These are phyloP conservation scores for Naegleria gruberi DNA, from an alignment of 208 protist species.

Conservation along the genomic window DNA sequence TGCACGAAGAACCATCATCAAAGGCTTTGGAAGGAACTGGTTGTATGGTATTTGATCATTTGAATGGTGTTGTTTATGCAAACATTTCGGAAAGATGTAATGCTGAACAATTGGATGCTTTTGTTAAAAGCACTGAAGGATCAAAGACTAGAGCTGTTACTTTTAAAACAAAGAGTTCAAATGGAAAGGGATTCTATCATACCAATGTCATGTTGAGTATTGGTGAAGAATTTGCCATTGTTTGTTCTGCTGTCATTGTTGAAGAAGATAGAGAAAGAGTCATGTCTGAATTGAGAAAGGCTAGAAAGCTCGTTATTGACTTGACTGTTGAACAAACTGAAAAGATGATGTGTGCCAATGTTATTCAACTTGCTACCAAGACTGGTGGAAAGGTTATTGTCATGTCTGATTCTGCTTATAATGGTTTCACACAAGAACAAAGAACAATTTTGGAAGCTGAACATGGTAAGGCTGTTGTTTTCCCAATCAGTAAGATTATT, in stretches of 20 bases:
- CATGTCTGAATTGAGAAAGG: background rate
- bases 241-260: constrained; percentile 10
- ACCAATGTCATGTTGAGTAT: constrained; percentile 27
- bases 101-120: background rate
- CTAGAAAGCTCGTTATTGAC: constrained; percentile 9
- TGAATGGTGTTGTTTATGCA: constrained; percentile 7
- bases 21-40: constrained; percentile 20
- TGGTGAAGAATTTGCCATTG: constrained; percentile 11
- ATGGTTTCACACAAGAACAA: constrained; percentile 18
- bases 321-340: constrained; percentile 12
- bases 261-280: background rate
- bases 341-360: constrained; percentile 21
- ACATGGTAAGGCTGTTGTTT: background rate
- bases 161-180: background rate
- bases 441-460: background rate
- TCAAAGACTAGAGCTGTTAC: background rate
- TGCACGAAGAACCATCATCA: background rate
- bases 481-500: constrained; percentile 20
- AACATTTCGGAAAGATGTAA: background rate
- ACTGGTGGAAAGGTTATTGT: background rate
- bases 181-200: constrained; percentile 19
- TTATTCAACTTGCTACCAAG: background rate
- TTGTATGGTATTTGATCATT: constrained; percentile 20
- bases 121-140: background rate
- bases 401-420: constrained; percentile 1